phyloP scores from a whole-genome alignment of 2,329 filamentous ascomycete genomes.

The Colletotrichum sp. region DNA sequence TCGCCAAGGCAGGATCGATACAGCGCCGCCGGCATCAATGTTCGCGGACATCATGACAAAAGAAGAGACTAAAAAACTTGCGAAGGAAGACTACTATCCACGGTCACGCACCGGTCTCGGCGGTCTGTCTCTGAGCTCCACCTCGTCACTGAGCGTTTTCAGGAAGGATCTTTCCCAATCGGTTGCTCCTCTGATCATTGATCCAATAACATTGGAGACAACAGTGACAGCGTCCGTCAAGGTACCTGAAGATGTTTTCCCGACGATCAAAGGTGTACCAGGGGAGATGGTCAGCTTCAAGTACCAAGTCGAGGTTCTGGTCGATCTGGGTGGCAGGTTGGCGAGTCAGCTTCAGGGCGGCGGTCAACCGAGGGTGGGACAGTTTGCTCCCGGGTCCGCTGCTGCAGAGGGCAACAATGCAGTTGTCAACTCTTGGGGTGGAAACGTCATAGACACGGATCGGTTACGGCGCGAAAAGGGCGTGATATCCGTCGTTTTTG shows the following conservation, averaged over 20 bases:
- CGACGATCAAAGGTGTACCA: slow-evolving; percentile 87
- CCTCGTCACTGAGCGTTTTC: slow-evolving; percentile 89
- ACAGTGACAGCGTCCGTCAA: slow-evolving; percentile 83
- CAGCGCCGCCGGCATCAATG: slow-evolving; percentile 60
- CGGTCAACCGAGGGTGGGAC: slow-evolving; percentile 54
- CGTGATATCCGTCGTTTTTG: slow-evolving; percentile 86
- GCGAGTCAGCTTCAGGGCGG: slow-evolving; percentile 73
- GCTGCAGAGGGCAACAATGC: slow-evolving; percentile 45
- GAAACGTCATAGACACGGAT: slow-evolving; percentile 86
- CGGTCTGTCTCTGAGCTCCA: slow-evolving; percentile 84
- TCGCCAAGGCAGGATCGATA: slow-evolving; percentile 88
- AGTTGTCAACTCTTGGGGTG: slow-evolving; percentile 59
- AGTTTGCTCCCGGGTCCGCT: slow-evolving; percentile 28
- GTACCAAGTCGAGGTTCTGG: slow-evolving; percentile 90
- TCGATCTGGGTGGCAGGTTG: slow-evolving; percentile 89
- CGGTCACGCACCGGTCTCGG: slow-evolving; percentile 86
- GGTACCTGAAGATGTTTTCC: slow-evolving; percentile 89
- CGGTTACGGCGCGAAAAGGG: slow-evolving; percentile 87
- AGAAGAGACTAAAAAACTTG: slow-evolving; percentile 69
- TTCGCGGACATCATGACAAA: slow-evolving; percentile 60
- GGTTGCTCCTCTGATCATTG: slow-evolving; percentile 86
- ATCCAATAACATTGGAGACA: slow-evolving; percentile 78
- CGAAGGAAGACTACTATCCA: slow-evolving; percentile 86
- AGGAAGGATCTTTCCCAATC: slow-evolving; percentile 92
- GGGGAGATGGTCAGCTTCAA: slow-evolving; percentile 95